These are phyloP conservation scores for Myrmaecium sp. DNA, from an alignment of 2,329 filamentous ascomycete species.

Conservation along the genomic window DNA sequence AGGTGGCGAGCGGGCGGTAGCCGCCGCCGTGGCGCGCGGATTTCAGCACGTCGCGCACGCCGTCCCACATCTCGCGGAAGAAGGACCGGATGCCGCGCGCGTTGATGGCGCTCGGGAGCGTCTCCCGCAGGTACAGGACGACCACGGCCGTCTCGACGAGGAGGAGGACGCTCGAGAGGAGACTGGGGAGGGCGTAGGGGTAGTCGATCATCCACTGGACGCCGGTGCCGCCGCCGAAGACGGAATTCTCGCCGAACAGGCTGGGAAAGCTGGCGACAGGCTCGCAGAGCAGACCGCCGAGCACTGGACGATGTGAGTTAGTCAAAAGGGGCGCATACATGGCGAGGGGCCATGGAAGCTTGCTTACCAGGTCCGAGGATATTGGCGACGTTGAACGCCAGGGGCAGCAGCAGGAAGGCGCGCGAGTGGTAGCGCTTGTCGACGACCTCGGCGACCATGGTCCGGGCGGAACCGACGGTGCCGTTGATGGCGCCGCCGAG, in stretches of 20 bases:
- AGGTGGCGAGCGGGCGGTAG: slow-evolving; percentile 4
- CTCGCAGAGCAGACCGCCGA: slow-evolving; percentile 47
- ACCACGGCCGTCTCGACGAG: slow-evolving; percentile 35
- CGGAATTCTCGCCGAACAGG: slow-evolving; percentile 39
- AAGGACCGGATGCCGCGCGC: too few species aligned
- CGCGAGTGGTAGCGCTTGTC: slow-evolving; percentile 24
- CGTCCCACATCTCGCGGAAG: slow-evolving; percentile 4
- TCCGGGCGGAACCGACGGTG: slow-evolving; percentile 23
- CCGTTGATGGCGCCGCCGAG: slow-evolving; percentile 24
- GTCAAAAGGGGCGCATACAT: too few species aligned
- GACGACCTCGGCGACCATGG: slow-evolving; percentile 24
- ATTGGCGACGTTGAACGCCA: slow-evolving; percentile 25
- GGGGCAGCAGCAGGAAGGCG: slow-evolving; percentile 22
- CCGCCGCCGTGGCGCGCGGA: not conserved
- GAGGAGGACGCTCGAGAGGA: slow-evolving; percentile 42
- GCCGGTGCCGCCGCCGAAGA: slow-evolving; percentile 35
- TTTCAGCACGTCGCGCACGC: slow-evolving; percentile 2
- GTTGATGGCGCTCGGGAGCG: slow-evolving; percentile 10
- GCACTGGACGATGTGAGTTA: slow-evolving; percentile 22
- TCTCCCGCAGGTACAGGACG: slow-evolving; percentile 44
- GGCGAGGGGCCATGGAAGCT: too few species aligned
- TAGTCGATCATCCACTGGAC: slow-evolving; percentile 44
- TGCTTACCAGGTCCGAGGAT: slow-evolving; percentile 18
- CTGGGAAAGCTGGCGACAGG: slow-evolving; percentile 38
- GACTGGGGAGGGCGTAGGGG: slow-evolving; percentile 46